These are phyloP conservation scores for Orbilia ellipsospora DNA, from an alignment of 2,329 filamentous ascomycete genomes.

Conservation along the genomic window DNA sequence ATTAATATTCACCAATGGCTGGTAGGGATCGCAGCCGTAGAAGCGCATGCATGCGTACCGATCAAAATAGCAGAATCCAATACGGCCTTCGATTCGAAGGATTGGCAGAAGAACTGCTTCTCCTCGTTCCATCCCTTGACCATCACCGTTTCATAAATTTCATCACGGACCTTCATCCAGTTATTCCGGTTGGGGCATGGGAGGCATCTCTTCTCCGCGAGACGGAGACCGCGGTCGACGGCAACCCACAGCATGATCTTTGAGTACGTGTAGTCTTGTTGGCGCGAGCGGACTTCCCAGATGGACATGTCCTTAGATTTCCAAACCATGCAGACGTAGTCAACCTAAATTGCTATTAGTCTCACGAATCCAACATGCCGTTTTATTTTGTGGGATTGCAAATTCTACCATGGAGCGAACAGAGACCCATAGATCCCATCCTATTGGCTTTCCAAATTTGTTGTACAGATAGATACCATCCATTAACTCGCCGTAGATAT, in stretches of 20 bases:
- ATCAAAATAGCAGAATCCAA: slow-evolving; percentile 69
- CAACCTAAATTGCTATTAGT: slow-evolving; percentile 61
- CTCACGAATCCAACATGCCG: background rate
- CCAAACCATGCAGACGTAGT: slow-evolving; percentile 77
- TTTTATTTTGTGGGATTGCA: slow-evolving; percentile 45
- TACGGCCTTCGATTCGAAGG: slow-evolving; percentile 76
- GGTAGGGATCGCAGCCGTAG: background rate
- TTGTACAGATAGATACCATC: slow-evolving; percentile 82
- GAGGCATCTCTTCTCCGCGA: slow-evolving; percentile 79
- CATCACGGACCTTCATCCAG: slow-evolving; percentile 75
- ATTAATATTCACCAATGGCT: too few relatives aligned
- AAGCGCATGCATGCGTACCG: slow-evolving; percentile 15
- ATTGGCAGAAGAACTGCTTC: slow-evolving; percentile 77
- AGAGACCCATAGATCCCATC: slow-evolving; percentile 78
- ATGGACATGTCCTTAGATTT: slow-evolving; percentile 80
- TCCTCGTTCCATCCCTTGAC: slow-evolving; percentile 78
- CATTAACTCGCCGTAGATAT: slow-evolving; percentile 83
- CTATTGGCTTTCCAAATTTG: slow-evolving; percentile 78
- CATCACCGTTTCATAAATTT: slow-evolving; percentile 80
- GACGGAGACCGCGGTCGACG: slow-evolving; percentile 77
- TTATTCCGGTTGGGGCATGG: slow-evolving; percentile 76
- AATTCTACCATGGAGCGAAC: slow-evolving; percentile 74
- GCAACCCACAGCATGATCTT: slow-evolving; percentile 87
- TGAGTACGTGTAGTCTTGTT: slow-evolving; percentile 83
- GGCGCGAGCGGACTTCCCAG: slow-evolving; percentile 81